Evolutionary conservation across 768 basidiomycete genomes (phyloP), one percentile per base, ranked within the genome.

Genomic region (Lactifluus volemus): DNA sequence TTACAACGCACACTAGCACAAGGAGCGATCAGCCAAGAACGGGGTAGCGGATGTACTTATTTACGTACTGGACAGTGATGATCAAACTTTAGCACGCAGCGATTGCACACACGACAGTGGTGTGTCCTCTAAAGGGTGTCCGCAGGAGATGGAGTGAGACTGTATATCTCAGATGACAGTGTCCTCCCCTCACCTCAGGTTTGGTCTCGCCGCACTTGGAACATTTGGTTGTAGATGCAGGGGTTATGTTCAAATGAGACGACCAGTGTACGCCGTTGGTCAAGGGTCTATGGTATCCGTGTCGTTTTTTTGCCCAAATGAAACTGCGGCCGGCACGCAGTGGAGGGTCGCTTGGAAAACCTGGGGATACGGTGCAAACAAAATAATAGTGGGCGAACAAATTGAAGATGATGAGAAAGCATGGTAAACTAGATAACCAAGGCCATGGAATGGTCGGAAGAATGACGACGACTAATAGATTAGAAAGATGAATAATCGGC

Each of bases 21-120:
- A 38, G 32, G 47, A 39, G 30, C 53, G 8, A 32, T 60, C 41
- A 61, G 63, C 21, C 14, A 42, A 6, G 44, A 38, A 41, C 4
- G 36, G 32, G 17, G 60, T 1, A 54, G 32, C 2, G 54, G 36
- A 29, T 54, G 9, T 61, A 12, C 51, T 51, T 19, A 44, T n/a
- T 32, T n/a, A 84, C 88, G 72, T 70, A 92, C 89, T 59, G 91
- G 90, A 74, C 92, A 93, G 71, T 93, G 92, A 67, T 93, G 92
- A 69, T 93, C 92, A 70, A 86, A 94, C 70, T 93, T 93, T 49
- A 98, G 71, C 30, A 97, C 84, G 69, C 94, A 97, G 54, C 80
- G 82, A 66, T 92, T 91, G 71, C 94, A 97, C 69, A 97, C 86
- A 29, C 86, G 81, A 74, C 94, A 97, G 73, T 96, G 94, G 70